Conservation (phyloP, 148 eudicot genomes). For the Fagopyrum homotropicum region DNA sequence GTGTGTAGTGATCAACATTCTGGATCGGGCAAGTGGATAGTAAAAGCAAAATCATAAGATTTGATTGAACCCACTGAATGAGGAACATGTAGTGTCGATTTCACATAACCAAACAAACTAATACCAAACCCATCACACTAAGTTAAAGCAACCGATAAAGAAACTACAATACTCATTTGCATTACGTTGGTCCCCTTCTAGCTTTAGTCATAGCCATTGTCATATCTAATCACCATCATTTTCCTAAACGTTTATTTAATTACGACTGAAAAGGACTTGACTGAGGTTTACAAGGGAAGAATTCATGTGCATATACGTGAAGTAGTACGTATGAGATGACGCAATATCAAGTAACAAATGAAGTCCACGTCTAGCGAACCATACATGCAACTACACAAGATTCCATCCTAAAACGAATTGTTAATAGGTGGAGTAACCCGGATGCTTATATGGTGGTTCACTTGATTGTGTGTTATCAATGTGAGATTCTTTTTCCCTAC, state of each 20-base stretch:
- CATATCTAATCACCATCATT: not conserved
- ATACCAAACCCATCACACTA: conserved; percentile 3
- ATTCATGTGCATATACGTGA: not conserved
- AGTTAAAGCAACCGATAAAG: not conserved
- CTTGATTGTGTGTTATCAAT: too few species aligned
- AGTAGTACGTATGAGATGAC: not conserved
- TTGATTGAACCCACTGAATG: not conserved
- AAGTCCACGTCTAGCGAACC: too few species aligned
- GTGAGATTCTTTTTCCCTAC: too few species aligned
- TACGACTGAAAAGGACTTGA: not conserved
- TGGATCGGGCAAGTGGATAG: not conserved
- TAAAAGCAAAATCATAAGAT: not conserved
- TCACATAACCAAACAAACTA: conserved; percentile 6
- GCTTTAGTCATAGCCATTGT: not conserved
- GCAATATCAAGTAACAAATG: not conserved
- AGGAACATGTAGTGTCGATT: conserved; percentile 3
- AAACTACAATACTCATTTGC: not conserved
- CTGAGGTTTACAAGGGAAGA: not conserved
- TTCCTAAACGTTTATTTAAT: not conserved
- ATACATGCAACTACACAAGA: too few species aligned
- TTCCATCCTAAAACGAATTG: too few species aligned
- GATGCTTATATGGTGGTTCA: too few species aligned
- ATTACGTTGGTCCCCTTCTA: conserved; percentile 3
- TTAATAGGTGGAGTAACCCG: too few species aligned
- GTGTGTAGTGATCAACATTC: not conserved